Evolutionary conservation across 1,284 basidiomycete genomes (phyloP).

Genomic region (Flammula alnicola): DNA sequence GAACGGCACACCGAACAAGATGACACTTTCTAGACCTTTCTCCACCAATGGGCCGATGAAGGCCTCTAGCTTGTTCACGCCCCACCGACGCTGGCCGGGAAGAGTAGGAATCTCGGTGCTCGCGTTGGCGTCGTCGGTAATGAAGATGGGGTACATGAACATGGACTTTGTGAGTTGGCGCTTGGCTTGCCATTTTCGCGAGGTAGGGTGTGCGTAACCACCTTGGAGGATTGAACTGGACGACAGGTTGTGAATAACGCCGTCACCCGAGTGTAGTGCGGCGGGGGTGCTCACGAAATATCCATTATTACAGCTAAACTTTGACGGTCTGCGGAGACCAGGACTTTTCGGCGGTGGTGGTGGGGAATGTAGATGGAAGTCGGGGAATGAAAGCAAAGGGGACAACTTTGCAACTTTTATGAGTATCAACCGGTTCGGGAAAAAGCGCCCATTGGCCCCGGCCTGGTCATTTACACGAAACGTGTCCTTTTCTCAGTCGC

Average conservation of each 20-base stretch:
- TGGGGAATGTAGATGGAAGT: no score
- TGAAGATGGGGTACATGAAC: slow-evolving; percentile 98
- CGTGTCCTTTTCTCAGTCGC: slow-evolving; percentile 22
- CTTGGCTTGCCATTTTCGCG: slow-evolving; percentile 83
- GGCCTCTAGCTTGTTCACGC: slow-evolving; percentile 87
- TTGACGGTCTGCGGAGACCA: no score
- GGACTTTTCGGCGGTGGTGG: background rate
- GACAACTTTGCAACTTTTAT: background rate
- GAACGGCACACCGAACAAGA: slow-evolving; percentile 95
- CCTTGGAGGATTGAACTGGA: slow-evolving; percentile 84
- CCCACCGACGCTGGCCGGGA: slow-evolving; percentile 93
- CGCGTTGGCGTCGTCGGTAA: slow-evolving; percentile 90
- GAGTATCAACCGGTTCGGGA: slow-evolving; percentile 1
- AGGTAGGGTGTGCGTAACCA: slow-evolving; percentile 89
- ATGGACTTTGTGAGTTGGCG: slow-evolving; percentile 84
- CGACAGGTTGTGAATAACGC: slow-evolving; percentile 7
- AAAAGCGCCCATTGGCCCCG: slow-evolving; percentile 6
- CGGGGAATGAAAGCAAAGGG: background rate
- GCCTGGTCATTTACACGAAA: slow-evolving; percentile 20
- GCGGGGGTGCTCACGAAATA: slow-evolving; percentile 43
- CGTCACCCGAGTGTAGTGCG: no score
- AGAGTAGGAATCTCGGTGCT: slow-evolving; percentile 77
- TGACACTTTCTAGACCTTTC: slow-evolving; percentile 92
- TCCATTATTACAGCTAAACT: slow-evolving; percentile 41
- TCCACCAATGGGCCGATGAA: slow-evolving; percentile 88